Base-by-base conservation (phyloP, 192 early-diverging fungal genomes). In the Coemansia sp. region DNA sequence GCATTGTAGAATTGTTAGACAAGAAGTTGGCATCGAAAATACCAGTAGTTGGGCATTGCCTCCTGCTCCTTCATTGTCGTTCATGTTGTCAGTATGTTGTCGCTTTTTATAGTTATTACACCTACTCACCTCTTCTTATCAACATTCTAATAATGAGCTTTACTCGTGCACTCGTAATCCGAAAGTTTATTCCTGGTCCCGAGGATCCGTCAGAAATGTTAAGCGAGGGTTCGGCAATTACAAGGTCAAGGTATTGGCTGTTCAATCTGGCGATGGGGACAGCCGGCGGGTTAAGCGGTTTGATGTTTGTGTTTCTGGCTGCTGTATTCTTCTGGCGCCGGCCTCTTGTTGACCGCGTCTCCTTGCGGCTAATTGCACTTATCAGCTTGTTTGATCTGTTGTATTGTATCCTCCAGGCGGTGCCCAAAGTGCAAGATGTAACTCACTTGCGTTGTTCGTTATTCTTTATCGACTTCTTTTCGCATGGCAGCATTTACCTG, bases 261-360 rank as follows among this genome's bases (percentile, higher is more conserved):
- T 9, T 16, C 2, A 4, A 41, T 15, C 8, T 71, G 3, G 59
- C 65, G 31, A 12, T 63, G 10, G 65, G 44, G 8, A 0, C 67
- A 5, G 63, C 75, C 8, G 66, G 59, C 0, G 33, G 47, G 11
- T 16, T 63, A 2, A 75, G 78, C 27, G 69, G 70, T 0, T 18
- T 22, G 10, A 75, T 80, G 70, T 54, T 68, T 13, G 10, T 75
- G 11, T 75, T 80, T 34, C 27, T 80, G 29, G 31, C 43, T 10
- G 12, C 24, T 9, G 70, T 71, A 12, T 80, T 80, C 44, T 0
- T 80, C 22, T 80, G 78, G 78, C 73, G 78, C 18, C 69, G 70
- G 6, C 54, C 52, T n/a, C 54, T 75, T 10, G 78, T 75, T 3
- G 72, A 80, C 16, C 73, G 78, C 9, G 49, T 80, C 11, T 80